A percentile compares a stretch with the other conserved stretches of the same genome.
phyloP scores from a whole-genome alignment of 345 rosid species.

The Dimocarpus longan region DNA sequence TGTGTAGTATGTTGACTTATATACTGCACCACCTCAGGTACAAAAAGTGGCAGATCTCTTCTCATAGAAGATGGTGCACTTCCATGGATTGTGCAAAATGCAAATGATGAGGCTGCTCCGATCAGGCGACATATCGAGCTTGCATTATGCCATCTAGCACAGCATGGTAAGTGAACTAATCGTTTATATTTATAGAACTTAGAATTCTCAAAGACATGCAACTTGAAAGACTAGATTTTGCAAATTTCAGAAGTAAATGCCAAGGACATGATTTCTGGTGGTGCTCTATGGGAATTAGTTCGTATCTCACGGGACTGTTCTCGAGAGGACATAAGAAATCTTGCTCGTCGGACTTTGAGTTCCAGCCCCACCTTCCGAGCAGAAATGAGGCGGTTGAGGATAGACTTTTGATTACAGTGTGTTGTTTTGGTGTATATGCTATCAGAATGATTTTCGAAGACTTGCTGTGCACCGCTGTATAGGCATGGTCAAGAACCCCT shows the following conservation, averaged over 20 bases:
- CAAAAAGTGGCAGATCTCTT: constrained; percentile 74
- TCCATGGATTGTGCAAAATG: constrained; percentile 97
- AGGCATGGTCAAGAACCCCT: background rate
- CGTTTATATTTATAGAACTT: background rate
- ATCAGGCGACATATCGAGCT: constrained; percentile 98
- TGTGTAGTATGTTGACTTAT: background rate
- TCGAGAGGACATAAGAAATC: constrained; percentile 87
- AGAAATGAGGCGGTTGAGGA: constrained; percentile 69
- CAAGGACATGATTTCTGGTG: constrained; percentile 87
- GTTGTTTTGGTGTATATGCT: background rate
- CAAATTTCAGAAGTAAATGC: constrained; percentile 81
- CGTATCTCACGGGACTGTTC: constrained; percentile 91
- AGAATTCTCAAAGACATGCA: background rate
- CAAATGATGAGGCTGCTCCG: constrained; percentile 82
- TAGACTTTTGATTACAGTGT: constrained; percentile 51
- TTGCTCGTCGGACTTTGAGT: constrained; percentile 75
- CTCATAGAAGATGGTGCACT: constrained; percentile 92
- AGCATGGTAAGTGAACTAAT: constrained; percentile 64
- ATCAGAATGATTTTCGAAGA: background rate
- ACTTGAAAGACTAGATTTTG: background rate
- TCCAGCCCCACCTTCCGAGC: constrained; percentile 64
- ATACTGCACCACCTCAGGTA: constrained; percentile 44
- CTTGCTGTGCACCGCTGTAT: background rate
- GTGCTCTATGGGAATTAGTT: constrained; percentile 95
- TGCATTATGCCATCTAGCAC: constrained; percentile 95